These are phyloP conservation scores for Amanita pseudoporphyria DNA, from an alignment of 768 basidiomycete genomes.

Conservation along the genomic window DNA sequence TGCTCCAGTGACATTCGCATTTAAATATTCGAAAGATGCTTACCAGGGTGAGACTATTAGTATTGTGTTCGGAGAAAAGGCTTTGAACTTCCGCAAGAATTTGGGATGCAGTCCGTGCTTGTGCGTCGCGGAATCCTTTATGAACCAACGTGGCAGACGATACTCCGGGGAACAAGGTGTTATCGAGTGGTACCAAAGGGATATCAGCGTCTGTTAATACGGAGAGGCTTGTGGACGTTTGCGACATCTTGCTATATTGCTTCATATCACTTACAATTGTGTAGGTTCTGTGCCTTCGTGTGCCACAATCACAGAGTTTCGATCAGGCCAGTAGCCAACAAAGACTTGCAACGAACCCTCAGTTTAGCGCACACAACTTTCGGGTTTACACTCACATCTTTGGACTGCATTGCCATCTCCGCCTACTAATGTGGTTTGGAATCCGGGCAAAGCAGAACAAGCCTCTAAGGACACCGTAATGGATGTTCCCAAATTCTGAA, in stretches of 20 bases:
- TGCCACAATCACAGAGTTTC: conserved; percentile 45
- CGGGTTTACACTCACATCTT: conserved; percentile 26
- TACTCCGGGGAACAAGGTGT: conserved; percentile 47
- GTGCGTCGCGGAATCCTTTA: conserved; percentile 43
- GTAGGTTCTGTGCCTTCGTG: conserved; percentile 55
- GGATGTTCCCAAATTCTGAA: not conserved
- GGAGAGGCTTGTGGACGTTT: conserved; percentile 26
- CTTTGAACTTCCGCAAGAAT: conserved; percentile 35
- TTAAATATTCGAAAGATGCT: conserved; percentile 11
- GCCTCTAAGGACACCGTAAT: conserved; percentile 20
- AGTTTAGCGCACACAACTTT: not conserved
- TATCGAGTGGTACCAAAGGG: conserved; percentile 26
- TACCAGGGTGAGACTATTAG: conserved; percentile 32
- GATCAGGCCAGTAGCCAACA: conserved; percentile 45
- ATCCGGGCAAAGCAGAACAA: conserved; percentile 30
- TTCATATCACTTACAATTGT: conserved; percentile 29
- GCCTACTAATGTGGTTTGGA: conserved; percentile 32
- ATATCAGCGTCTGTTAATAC: conserved; percentile 42
- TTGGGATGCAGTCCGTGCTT: conserved; percentile 33
- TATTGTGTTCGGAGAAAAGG: conserved; percentile 26
- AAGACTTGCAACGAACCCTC: conserved; percentile 25
- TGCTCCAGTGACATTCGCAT: not conserved
- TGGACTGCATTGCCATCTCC: conserved; percentile 42
- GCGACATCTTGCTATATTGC: not conserved
- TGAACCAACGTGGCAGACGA: conserved; percentile 34